Conservation (phyloP, 148 eudicot species). For the Rhododendron ferrugineum region DNA sequence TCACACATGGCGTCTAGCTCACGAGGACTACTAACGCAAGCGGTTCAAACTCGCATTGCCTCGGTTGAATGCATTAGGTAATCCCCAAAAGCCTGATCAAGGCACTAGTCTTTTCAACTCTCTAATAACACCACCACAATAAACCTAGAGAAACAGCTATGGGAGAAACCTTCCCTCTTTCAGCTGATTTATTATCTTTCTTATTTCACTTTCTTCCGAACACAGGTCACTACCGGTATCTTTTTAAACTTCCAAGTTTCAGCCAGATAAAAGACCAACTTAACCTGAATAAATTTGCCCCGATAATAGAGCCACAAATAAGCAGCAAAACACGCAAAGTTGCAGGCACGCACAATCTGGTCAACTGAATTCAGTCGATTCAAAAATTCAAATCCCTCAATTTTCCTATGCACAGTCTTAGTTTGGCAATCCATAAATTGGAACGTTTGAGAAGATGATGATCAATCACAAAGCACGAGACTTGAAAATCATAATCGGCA, state of each 20-base stretch:
- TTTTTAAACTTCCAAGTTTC: background rate
- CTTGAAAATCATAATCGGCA: background rate
- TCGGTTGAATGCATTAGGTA: background rate
- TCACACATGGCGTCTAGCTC: background rate
- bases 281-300: background rate
- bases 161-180: background rate
- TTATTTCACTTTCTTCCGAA: background rate
- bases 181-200: background rate
- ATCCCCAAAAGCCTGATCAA: background rate
- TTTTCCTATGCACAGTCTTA: background rate
- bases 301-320: background rate
- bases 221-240: background rate
- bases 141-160: background rate
- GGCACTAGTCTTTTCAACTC: background rate
- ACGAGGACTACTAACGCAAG: background rate
- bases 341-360: background rate
- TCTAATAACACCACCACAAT: background rate
- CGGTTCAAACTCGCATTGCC: background rate
- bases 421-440: background rate
- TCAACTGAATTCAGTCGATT: background rate
- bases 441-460: background rate
- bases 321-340: background rate
- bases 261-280: background rate
- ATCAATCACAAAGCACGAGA: background rate
- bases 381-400: background rate